Evolutionary conservation across 768 basidiomycete species (phyloP).

Genomic region (Tulasnella sp.): DNA sequence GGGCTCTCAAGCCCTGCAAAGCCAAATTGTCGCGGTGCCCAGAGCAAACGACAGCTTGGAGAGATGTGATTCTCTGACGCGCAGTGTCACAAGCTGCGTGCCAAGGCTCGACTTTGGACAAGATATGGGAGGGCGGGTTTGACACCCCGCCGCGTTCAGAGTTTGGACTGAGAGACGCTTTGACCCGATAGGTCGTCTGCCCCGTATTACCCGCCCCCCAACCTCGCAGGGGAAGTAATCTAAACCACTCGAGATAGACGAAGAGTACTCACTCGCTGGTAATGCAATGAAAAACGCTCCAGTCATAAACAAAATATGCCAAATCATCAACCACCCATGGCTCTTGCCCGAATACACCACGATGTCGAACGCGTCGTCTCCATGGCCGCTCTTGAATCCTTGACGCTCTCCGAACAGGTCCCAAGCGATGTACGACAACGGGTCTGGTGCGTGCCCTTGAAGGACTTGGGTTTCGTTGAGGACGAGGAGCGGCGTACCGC

Average conservation of each 20-base stretch:
- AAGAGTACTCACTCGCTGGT: slow-evolving; percentile 61
- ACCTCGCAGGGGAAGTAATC: neutral
- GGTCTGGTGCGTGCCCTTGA: slow-evolving; percentile 60
- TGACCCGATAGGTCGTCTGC: neutral
- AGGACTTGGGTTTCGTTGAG: slow-evolving; percentile 76
- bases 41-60: neutral
- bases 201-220: neutral
- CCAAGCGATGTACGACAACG: slow-evolving; percentile 76
- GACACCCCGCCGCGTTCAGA: neutral
- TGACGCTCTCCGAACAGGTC: slow-evolving; percentile 48
- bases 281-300: slow-evolving; percentile 79
- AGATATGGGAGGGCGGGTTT: neutral
- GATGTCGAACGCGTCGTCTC: slow-evolving; percentile 21
- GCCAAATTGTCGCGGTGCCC: neutral
- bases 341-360: slow-evolving; percentile 15
- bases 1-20: neutral
- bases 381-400: slow-evolving; percentile 15
- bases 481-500: slow-evolving; percentile 29
- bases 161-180: neutral
- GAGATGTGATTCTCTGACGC: neutral
- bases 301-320: slow-evolving; percentile 70
- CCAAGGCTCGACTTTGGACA: neutral
- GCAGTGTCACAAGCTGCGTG: neutral
- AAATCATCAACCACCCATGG: slow-evolving; percentile 60
- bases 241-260: neutral